Conservation (phyloP, 1,284 basidiomycete species). For the Rhodofomes roseus region DNA sequence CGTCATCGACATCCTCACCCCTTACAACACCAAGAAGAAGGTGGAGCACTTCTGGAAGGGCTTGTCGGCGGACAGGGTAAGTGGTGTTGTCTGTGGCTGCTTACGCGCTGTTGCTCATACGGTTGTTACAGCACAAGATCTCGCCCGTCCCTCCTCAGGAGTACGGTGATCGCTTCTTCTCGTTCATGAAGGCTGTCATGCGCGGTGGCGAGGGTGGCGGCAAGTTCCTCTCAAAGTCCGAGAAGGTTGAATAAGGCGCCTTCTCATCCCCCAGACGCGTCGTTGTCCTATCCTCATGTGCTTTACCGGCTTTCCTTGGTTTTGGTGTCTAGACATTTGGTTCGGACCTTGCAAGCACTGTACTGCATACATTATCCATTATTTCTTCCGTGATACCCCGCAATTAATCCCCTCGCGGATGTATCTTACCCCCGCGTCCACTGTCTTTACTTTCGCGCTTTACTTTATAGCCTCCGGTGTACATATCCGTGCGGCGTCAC, state of each 20-base stretch:
- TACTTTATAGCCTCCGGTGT: background rate
- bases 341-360: conserved; percentile 1
- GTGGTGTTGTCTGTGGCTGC: conserved; percentile 29
- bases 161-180: conserved; percentile 85
- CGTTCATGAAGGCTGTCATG: conserved; percentile 87
- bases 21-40: conserved; percentile 79
- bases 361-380: conserved; percentile 2
- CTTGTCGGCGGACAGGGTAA: conserved; percentile 77
- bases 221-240: conserved; percentile 39
- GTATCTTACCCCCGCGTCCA: background rate
- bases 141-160: conserved; percentile 85
- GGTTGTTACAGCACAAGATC: conserved; percentile 74
- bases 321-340: background rate
- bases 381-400: conserved; percentile 5
- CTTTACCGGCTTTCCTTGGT: background rate
- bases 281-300: background rate
- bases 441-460: conserved; percentile 7
- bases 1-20: conserved; percentile 93
- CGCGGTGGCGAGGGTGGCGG: conserved; percentile 71
- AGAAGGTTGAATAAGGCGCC: conserved; percentile 38
- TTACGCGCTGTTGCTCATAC: conserved; percentile 8
- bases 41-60: conserved; percentile 94
- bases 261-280: background rate
- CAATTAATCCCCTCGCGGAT: background rate
- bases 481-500: background rate